Evolutionary conservation across 179 eudicot genomes (phyloP).

Genomic region (Carnegiea gigantea): DNA sequence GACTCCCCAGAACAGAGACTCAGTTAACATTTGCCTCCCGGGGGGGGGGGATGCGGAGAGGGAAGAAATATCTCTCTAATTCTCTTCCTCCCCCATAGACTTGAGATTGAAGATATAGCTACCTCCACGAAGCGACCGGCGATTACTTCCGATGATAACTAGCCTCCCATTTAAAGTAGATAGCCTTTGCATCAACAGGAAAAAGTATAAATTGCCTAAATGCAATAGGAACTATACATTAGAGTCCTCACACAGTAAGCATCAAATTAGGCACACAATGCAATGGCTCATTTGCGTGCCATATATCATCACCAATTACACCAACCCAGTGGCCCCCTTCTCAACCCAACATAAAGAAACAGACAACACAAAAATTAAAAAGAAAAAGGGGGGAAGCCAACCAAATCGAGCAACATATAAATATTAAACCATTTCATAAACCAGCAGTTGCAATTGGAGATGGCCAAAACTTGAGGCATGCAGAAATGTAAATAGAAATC

Average conservation of each 20-base stretch:
- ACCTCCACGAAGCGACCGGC: background rate
- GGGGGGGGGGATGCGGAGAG: background rate
- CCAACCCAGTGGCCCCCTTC: background rate
- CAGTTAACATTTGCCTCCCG: background rate
- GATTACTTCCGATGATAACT: background rate
- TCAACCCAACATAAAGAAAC: background rate
- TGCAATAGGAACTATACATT: background rate
- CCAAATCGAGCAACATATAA: background rate
- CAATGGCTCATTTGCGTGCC: background rate
- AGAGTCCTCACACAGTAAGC: background rate
- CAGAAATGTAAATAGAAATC: background rate
- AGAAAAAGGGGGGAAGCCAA: background rate
- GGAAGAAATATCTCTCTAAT: background rate
- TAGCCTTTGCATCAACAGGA: background rate
- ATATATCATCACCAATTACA: background rate
- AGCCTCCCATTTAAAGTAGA: background rate
- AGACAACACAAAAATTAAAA: background rate
- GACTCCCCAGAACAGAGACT: background rate
- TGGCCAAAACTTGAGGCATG: background rate
- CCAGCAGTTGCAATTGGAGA: background rate
- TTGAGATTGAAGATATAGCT: background rate
- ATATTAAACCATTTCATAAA: constrained; percentile 5
- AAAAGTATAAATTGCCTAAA: background rate
- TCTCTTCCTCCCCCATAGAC: background rate
- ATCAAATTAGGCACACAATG: background rate